Conservation (phyloP, 345 rosid species). For the Corymbia maculata region DNA sequence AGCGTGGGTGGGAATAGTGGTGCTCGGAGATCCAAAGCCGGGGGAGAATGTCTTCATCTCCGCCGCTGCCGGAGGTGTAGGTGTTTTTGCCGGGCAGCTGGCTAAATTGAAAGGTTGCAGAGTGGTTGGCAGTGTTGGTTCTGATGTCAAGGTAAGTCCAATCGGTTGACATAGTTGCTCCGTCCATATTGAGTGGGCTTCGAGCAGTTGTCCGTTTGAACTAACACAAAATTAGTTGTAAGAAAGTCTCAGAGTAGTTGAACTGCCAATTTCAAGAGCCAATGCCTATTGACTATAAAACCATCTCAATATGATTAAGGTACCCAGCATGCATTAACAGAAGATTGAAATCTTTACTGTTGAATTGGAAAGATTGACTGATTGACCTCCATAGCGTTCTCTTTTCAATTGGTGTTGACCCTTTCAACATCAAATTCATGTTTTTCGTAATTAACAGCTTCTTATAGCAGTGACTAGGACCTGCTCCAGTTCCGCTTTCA, state of each 20-base stretch:
- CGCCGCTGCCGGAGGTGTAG: constrained; percentile 41
- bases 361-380: neutral
- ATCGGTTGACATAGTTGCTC: neutral
- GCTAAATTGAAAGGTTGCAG: constrained; percentile 32
- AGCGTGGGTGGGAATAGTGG: constrained; percentile 30
- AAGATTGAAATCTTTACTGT: neutral
- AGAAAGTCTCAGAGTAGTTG: neutral
- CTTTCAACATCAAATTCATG: neutral
- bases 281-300: neutral
- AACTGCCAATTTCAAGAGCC: neutral
- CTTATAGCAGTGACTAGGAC: neutral
- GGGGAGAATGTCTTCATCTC: constrained; percentile 29
- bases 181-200: neutral
- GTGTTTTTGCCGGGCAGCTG: constrained; percentile 27
- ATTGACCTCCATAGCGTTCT: neutral
- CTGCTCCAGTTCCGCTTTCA: neutral
- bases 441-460: neutral
- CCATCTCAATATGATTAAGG: neutral
- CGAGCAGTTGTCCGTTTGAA: neutral
- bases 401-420: neutral
- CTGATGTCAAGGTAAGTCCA: constrained; percentile 19
- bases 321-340: neutral
- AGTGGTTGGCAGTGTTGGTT: constrained; percentile 32
- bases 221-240: neutral
- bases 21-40: constrained; percentile 14